phyloP scores from a whole-genome alignment of 2,329 filamentous ascomycete genomes.

The Verticillium klebahnii region DNA sequence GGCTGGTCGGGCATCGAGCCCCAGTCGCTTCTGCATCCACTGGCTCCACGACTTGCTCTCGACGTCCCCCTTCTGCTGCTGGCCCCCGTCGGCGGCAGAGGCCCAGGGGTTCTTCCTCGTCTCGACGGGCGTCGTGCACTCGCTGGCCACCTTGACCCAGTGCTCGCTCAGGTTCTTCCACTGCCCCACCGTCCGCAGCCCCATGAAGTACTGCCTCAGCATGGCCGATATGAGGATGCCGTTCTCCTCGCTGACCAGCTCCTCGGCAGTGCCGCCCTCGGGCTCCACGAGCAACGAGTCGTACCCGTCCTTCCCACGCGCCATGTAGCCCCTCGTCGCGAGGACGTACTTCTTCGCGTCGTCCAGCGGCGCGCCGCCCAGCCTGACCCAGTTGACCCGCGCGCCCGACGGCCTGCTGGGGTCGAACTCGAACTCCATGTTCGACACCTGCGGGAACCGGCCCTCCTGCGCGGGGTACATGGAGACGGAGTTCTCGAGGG shows the following conservation, averaged over 20 bases:
- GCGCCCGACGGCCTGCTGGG: conserved; percentile 54
- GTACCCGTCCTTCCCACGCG: conserved; percentile 81
- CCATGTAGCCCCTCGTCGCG: conserved; percentile 85
- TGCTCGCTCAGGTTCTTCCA: conserved; percentile 72
- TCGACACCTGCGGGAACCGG: conserved; percentile 81
- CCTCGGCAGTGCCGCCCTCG: conserved; percentile 71
- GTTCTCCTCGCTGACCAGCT: conserved; percentile 80
- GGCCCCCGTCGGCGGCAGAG: background rate
- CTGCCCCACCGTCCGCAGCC: conserved; percentile 71
- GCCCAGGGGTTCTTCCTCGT: conserved; percentile 6
- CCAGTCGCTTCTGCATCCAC: conserved; percentile 30
- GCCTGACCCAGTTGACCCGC: conserved; percentile 57
- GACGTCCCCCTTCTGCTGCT: conserved; percentile 6
- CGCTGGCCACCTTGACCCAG: conserved; percentile 62
- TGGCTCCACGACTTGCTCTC: conserved; percentile 26
- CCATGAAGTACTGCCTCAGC: conserved; percentile 87
- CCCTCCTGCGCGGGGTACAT: conserved; percentile 79
- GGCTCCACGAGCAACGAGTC: conserved; percentile 68
- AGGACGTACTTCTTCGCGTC: conserved; percentile 63
- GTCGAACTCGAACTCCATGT: conserved; percentile 72
- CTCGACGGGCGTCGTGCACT: conserved; percentile 45
- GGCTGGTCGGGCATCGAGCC: conserved; percentile 25
- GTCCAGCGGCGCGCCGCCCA: conserved; percentile 60
- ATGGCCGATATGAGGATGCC: conserved; percentile 83
- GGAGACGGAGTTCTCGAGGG: conserved; percentile 78